Evolutionary conservation across 2,329 filamentous ascomycete genomes (phyloP).

Genomic region (Beauveria rudraprayagi): DNA sequence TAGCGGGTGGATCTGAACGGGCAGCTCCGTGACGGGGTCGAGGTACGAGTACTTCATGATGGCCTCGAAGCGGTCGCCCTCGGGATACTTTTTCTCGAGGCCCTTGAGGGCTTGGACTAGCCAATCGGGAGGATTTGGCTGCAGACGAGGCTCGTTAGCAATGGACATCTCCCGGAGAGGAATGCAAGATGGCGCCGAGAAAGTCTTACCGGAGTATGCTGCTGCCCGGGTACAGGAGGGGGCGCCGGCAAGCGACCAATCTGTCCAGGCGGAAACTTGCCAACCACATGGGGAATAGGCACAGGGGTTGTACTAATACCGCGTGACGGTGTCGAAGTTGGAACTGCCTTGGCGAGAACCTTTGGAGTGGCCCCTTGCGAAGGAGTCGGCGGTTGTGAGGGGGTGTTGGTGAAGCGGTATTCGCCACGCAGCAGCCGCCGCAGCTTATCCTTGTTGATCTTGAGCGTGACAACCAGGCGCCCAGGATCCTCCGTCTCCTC

Average conservation of each 20-base stretch:
- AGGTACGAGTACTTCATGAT: slow-evolving; percentile 86
- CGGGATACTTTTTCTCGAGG: slow-evolving; percentile 63
- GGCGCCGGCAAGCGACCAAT: slow-evolving; percentile 62
- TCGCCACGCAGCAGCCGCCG: slow-evolving; percentile 54
- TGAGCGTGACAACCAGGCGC: slow-evolving; percentile 67
- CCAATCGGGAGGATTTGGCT: slow-evolving; percentile 87
- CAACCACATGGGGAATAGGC: slow-evolving; percentile 20
- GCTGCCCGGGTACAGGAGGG: slow-evolving; percentile 49
- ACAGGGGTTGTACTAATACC: slow-evolving; percentile 25
- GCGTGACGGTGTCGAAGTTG: slow-evolving; percentile 29
- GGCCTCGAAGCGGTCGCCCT: slow-evolving; percentile 72
- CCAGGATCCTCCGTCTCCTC: slow-evolving; percentile 73
- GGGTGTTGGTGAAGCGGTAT: slow-evolving; percentile 30
- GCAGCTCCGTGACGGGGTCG: slow-evolving; percentile 60
- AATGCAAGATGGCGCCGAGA: slow-evolving; percentile 5
- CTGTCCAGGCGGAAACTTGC: slow-evolving; percentile 40
- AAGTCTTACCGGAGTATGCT: slow-evolving; percentile 51
- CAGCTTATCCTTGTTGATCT: slow-evolving; percentile 63
- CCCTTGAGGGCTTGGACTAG: slow-evolving; percentile 64
- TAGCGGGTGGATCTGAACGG: slow-evolving; percentile 48
- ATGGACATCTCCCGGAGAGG: background rate
- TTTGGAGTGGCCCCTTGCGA: slow-evolving; percentile 24
- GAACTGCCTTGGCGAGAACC: slow-evolving; percentile 23
- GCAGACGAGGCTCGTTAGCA: slow-evolving; percentile 5
- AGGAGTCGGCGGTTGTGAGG: slow-evolving; percentile 29